Percentiles rank a stretch among this genome's conserved stretches.
Evolutionary conservation across 345 rosid genomes (phyloP).

Genomic region (Clarkia xantiana): DNA sequence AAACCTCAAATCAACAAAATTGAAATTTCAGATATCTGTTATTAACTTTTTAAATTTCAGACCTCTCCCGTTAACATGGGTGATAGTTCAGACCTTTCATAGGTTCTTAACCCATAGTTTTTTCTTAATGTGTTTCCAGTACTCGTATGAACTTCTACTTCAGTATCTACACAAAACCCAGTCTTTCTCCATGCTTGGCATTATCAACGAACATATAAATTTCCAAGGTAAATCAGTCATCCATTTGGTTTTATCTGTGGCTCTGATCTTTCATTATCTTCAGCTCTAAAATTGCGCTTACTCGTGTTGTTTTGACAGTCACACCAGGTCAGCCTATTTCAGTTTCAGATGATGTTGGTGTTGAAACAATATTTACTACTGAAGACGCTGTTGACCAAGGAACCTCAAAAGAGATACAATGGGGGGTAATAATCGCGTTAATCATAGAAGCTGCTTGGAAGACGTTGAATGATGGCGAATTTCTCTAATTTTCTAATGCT

Average conservation of each 20-base stretch:
- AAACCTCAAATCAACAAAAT: too few relatives aligned
- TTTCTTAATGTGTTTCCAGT: conserved; percentile 27
- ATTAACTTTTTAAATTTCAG: too few relatives aligned
- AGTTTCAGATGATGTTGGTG: conserved; percentile 73
- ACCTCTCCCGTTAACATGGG: too few relatives aligned
- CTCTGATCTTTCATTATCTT: too few relatives aligned
- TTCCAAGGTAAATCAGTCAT: conserved; percentile 52
- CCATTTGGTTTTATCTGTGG: background rate
- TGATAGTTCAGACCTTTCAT: too few relatives aligned
- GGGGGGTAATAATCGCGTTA: conserved; percentile 6
- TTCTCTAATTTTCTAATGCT: background rate
- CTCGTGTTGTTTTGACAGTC: conserved; percentile 31
- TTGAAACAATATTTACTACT: conserved; percentile 57
- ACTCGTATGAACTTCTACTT: conserved; percentile 83
- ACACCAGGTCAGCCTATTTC: conserved; percentile 77
- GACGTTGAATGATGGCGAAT: background rate
- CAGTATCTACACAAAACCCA: conserved; percentile 75
- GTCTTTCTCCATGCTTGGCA: conserved; percentile 74
- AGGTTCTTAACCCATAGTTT: too few relatives aligned
- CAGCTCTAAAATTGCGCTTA: background rate
- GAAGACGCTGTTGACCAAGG: conserved; percentile 40
- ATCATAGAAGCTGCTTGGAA: too few relatives aligned
- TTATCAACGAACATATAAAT: conserved; percentile 74
- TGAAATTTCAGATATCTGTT: too few relatives aligned
- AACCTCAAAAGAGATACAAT: conserved; percentile 7